These are phyloP conservation scores for Penicillium coprophilum DNA, from an alignment of 495 filamentous ascomycete genomes.

Conservation along the genomic window DNA sequence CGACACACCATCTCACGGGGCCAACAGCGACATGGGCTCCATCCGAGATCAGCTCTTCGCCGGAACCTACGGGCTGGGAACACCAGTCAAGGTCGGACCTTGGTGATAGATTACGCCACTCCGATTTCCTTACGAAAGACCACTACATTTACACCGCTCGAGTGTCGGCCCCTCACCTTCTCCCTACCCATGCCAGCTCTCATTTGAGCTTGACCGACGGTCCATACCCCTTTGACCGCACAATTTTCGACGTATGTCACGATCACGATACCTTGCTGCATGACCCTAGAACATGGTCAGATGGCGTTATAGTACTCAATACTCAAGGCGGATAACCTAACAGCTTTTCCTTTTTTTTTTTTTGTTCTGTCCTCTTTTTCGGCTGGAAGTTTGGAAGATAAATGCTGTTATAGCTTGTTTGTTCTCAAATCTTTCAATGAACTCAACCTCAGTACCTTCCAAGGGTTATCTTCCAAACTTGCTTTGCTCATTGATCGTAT, in stretches of 20 bases:
- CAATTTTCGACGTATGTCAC: slow-evolving; percentile 43
- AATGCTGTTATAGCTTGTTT: slow-evolving; percentile 5
- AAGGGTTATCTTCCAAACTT: slow-evolving; percentile 13
- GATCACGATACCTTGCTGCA: slow-evolving; percentile 51
- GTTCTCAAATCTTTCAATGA: slow-evolving; percentile 12
- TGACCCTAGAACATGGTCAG: slow-evolving; percentile 43
- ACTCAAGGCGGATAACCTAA: slow-evolving; percentile 36
- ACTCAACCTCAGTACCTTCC: slow-evolving; percentile 1
- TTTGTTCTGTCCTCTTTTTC: slow-evolving; percentile 15
- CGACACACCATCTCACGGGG: slow-evolving; percentile 45
- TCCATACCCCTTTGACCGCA: slow-evolving; percentile 33
- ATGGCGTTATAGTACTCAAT: slow-evolving; percentile 48
- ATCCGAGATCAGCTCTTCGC: slow-evolving; percentile 78
- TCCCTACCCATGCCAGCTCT: slow-evolving; percentile 19
- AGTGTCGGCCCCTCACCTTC: slow-evolving; percentile 9
- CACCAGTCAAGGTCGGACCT: slow-evolving; percentile 70
- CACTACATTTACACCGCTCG: slow-evolving; percentile 15
- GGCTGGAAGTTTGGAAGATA: slow-evolving; percentile 11
- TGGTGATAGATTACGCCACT: slow-evolving; percentile 49
- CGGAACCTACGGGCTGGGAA: slow-evolving; percentile 69
- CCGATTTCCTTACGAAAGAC: slow-evolving; percentile 10
- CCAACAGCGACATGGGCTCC: slow-evolving; percentile 55
- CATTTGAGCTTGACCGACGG: slow-evolving; percentile 20
- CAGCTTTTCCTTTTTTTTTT: slow-evolving; percentile 23
- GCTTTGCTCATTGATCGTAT: slow-evolving; percentile 16